phyloP scores from a whole-genome alignment of 805 yeast genomes.

The Lachancea lanzarotensis region DNA sequence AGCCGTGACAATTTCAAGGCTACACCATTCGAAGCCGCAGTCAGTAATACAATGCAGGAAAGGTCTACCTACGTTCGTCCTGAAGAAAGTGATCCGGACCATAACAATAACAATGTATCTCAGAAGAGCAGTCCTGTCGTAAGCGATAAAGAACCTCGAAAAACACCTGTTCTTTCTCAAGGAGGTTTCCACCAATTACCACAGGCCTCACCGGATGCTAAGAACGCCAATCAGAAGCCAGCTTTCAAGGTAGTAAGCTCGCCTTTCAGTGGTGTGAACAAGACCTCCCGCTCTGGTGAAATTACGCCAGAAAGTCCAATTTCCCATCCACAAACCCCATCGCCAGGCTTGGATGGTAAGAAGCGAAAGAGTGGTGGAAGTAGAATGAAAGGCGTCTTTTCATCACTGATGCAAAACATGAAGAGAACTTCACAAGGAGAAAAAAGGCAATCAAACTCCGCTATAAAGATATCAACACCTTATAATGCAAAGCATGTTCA shows the following conservation, averaged over 20 bases:
- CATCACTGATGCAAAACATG: conserved; percentile 37
- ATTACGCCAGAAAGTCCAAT: conserved; percentile 4
- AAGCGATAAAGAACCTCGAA: not conserved
- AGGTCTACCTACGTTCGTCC: not conserved
- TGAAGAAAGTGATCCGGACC: not conserved
- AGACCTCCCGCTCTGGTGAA: conserved; percentile 2
- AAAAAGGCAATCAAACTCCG: conserved; percentile 36
- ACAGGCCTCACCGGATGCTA: not conserved
- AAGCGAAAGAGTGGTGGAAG: conserved; percentile 40
- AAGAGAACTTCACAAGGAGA: conserved; percentile 25
- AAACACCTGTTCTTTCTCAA: conserved; percentile 2
- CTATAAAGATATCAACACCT: conserved; percentile 74
- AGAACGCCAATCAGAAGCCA: conserved; percentile 9
- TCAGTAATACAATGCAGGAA: not conserved
- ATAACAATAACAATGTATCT: not conserved
- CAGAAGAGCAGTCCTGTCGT: not conserved
- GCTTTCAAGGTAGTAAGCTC: conserved; percentile 8
- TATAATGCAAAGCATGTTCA: conserved; percentile 85
- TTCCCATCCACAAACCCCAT: conserved; percentile 6
- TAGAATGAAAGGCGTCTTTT: conserved; percentile 52
- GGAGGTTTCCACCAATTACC: conserved; percentile 1
- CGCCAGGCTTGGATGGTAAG: conserved; percentile 7
- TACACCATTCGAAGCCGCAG: conserved; percentile 12
- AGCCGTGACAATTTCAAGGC: conserved; percentile 4
- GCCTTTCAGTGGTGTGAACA: conserved; percentile 8